These are phyloP conservation scores for Ceratobasidium sp. DNA, from an alignment of 1,284 basidiomycete genomes.

Conservation along the genomic window DNA sequence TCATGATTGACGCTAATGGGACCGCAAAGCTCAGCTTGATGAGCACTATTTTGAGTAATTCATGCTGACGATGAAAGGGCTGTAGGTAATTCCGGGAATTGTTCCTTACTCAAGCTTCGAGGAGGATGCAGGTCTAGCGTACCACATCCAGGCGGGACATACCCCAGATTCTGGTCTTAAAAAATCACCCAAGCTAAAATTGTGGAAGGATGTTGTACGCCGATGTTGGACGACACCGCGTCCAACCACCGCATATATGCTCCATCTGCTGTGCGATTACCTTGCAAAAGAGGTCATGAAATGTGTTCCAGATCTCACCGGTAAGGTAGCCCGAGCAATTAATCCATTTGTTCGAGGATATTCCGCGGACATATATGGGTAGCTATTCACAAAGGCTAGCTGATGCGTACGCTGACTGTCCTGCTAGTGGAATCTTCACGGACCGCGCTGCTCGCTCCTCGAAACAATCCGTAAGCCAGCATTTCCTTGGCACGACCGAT, in stretches of 20 bases:
- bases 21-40: constrained; percentile 9
- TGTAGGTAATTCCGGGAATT: not conserved
- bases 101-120: constrained; percentile 5
- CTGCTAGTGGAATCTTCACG: constrained; percentile 7
- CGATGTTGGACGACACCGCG: constrained; percentile 19
- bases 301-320: constrained; percentile 13
- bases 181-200: not conserved
- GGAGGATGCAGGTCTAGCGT: not conserved
- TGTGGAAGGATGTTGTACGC: constrained; percentile 16
- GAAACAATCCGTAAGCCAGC: not conserved
- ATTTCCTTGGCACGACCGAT: not conserved
- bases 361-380: constrained; percentile 18
- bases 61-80: not conserved
- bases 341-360: constrained; percentile 14
- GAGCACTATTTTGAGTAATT: too few relatives aligned
- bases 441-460: not conserved
- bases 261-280: constrained; percentile 2
- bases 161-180: constrained; percentile 5
- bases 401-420: not conserved
- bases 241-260: not conserved
- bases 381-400: not conserved
- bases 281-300: not conserved
- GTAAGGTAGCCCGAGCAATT: not conserved
- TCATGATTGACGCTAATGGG: constrained; percentile 11
- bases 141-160: constrained; percentile 1